Base-by-base conservation (phyloP, 371 early-diverging fungal genomes). In the Blakeslea trispora region DNA sequence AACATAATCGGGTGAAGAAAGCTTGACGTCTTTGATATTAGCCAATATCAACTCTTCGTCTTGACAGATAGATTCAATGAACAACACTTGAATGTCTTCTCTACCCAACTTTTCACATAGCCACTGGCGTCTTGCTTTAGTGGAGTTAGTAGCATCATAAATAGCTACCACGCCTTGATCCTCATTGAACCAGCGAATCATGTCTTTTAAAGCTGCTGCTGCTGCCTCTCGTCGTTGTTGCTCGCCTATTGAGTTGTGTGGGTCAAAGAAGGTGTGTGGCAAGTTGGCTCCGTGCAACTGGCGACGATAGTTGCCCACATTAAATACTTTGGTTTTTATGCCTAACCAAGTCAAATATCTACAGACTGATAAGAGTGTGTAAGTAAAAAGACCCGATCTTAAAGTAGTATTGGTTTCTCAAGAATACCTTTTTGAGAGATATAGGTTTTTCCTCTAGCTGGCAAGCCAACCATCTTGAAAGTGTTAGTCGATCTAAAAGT, bases 71-170 rank as follows among this genome's bases (percentile, higher is more conserved):
- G 88, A 90, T 69, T 99, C 99, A 50, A 96, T 89, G 66, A 98
- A 99, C 75, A 99, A 82, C 15, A 96, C 94, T 45, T 94, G 87
- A 48, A 96, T 83, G 51, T 86, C 84, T 24, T 87, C 71, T 59
- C 81, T 81, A 17, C 81, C 74, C 66, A 91, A 85, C 46, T 44
- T 55, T 3, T 90, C 85, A 24, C 85, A 65, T 17, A 97, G 72
- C 77, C 84, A 80, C 57, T 79, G 64, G 50, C 99, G 80, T 59
- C 98, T 82, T 41, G 87, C 84, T 11, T 66, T 75, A 0, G 98
- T 98, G 24, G 95, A 91, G 72, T 99, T 99, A 13, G 99, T 98
- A 17, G 98, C 99, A 67, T 99, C 99, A 65, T 96, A 97, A 22
- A 97, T 83, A 5, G 93, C 98, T 23, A 96, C 92, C 15, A 84